These are phyloP conservation scores for Pinus albicaulis DNA, from an alignment of 75 land plant species.

Conservation along the genomic window DNA sequence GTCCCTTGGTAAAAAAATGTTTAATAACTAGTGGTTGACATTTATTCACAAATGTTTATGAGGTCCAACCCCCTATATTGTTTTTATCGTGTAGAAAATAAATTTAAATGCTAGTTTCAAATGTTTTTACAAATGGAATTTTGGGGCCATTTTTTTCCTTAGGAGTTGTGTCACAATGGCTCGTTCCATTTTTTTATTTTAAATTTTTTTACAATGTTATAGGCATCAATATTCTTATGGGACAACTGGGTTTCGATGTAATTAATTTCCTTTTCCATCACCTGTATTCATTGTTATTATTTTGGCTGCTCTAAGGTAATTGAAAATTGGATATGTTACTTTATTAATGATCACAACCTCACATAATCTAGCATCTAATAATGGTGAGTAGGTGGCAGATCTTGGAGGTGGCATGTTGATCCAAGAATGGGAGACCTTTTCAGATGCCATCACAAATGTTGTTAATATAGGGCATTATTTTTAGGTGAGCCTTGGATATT, in stretches of 20 bases:
- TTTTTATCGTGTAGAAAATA: background rate
- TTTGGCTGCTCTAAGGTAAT: slow-evolving; percentile 73
- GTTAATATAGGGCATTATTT: slow-evolving; percentile 24
- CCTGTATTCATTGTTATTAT: slow-evolving; percentile 74
- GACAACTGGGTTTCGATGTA: slow-evolving; percentile 82
- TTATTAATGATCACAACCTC: slow-evolving; percentile 97
- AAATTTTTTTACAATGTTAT: slow-evolving; percentile 44
- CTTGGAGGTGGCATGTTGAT: too few relatives aligned
- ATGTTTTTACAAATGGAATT: background rate
- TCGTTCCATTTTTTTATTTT: background rate
- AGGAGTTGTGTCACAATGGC: background rate
- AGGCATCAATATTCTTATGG: too few relatives aligned
- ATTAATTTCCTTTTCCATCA: slow-evolving; percentile 54
- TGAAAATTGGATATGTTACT: slow-evolving; percentile 46
- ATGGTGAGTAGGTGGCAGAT: slow-evolving; percentile 90
- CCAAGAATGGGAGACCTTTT: slow-evolving; percentile 86
- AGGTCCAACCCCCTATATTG: background rate
- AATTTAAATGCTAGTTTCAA: background rate
- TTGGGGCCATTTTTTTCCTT: background rate
- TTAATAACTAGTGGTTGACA: background rate
- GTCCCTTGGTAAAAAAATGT: background rate
- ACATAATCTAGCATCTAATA: slow-evolving; percentile 76
- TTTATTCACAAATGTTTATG: background rate
- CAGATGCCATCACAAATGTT: slow-evolving; percentile 74
- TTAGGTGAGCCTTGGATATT: slow-evolving; percentile 27